These are phyloP conservation scores for Pterulicium gracile DNA, from an alignment of 1,284 basidiomycete genomes.

Conservation along the genomic window DNA sequence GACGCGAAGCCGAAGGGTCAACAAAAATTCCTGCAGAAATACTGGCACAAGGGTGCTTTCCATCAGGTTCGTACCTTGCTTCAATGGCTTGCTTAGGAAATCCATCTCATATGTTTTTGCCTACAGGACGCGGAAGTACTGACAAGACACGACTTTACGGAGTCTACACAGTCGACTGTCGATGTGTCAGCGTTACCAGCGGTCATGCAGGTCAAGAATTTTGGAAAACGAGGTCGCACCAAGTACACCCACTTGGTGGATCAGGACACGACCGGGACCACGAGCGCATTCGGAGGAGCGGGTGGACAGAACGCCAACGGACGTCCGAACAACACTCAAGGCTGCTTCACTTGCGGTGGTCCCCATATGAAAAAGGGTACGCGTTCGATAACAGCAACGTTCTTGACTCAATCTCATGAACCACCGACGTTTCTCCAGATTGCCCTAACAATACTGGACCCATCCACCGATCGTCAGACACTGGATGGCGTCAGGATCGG, in stretches of 20 bases:
- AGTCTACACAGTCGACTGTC: conserved; percentile 77
- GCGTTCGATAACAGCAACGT: conserved; percentile 8
- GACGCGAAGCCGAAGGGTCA: conserved; percentile 81
- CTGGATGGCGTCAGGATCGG: not conserved
- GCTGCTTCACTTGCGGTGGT: conserved; percentile 88
- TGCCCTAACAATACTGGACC: conserved; percentile 62
- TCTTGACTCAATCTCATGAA: conserved; percentile 8
- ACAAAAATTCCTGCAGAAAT: conserved; percentile 94
- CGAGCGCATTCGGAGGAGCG: conserved; percentile 27
- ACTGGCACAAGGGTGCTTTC: conserved; percentile 99
- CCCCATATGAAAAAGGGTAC: conserved; percentile 82
- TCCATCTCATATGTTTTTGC: conserved; percentile 4
- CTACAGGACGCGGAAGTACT: conserved; percentile 82
- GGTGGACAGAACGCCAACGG: conserved; percentile 46
- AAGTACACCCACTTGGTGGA: conserved; percentile 95
- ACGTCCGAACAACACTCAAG: conserved; percentile 43
- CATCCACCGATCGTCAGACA: not conserved
- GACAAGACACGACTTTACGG: conserved; percentile 76
- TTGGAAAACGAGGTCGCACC: conserved; percentile 85
- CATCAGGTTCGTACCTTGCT: conserved; percentile 61
- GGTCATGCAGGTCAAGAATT: conserved; percentile 97
- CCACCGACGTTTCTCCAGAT: conserved; percentile 29
- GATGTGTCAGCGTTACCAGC: conserved; percentile 83
- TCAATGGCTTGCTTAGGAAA: not conserved
- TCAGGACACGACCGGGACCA: conserved; percentile 88